Base-by-base conservation (phyloP, 192 early-diverging fungal genomes). In the Podila horticola region DNA sequence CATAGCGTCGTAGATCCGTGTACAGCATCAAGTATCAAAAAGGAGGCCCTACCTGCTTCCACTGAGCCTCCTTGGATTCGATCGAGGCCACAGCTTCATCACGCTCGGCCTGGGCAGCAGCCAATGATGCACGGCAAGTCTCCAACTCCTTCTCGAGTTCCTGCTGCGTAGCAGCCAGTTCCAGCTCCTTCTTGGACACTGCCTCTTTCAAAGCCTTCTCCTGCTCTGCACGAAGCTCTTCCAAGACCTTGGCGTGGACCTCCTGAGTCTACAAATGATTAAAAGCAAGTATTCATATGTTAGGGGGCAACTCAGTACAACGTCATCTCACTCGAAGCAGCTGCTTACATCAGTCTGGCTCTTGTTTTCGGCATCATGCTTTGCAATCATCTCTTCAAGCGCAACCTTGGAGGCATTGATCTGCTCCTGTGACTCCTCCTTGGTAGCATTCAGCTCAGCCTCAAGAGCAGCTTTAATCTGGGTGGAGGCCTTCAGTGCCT, bases 321-420 rank as follows among this genome's bases (percentile, higher is more conserved):
- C 8, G n/a, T 36, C 36, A 15, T 34, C 45, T 49, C 24, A 26
- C 19, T 41, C 22, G 10, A 13, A 15, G 24, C 7, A 20, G 41
- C 3, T 45, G 9, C 41, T 63, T 64, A 76, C 63, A 58, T 79
- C 71, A 6, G 62, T 24, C 11, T 67, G 28, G 34, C 8, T 69
- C 51, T 59, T 51, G 67, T 69, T 69, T 8, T 72, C 77, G 49
- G 62, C 62, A 36, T 81, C 77, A 45, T 66, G 70, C 34, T 70
- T 74, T 1, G 74, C 70, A 66, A 74, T 64, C 33, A 77, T 12
- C 24, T 77, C 82, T 28, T 75, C 64, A 30, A 83, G 71, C 0
- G 63, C 60, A n/a, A 66, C 60, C 45, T 71, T 74, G 52, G 71
- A 61, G 24, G 66, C 71, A 64, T 73, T 63, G 36, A 69, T 24